These are phyloP conservation scores for Pyrenochaeta sp. DNA, from an alignment of 2,329 filamentous ascomycete genomes.

Conservation along the genomic window DNA sequence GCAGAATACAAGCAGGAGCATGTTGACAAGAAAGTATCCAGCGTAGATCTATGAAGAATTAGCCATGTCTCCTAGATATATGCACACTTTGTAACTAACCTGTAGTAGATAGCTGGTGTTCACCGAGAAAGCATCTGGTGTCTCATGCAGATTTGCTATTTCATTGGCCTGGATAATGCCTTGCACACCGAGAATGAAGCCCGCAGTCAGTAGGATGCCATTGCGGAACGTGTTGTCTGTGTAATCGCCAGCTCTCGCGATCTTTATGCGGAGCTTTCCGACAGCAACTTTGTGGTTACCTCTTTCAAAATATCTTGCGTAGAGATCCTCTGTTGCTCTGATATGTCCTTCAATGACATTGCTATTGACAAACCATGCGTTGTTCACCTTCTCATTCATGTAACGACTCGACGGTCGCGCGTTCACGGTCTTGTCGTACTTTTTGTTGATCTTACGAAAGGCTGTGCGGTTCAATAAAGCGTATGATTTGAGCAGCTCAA, in stretches of 20 bases:
- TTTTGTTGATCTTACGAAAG: conserved; percentile 98
- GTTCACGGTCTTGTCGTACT: conserved; percentile 91
- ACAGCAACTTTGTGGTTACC: conserved; percentile 92
- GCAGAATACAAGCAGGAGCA: conserved; percentile 84
- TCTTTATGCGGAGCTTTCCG: conserved; percentile 81
- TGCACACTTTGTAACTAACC: conserved; percentile 61
- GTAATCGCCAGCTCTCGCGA: conserved; percentile 65
- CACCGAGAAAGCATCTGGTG: conserved; percentile 27
- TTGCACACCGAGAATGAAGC: conserved; percentile 54
- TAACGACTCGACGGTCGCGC: conserved; percentile 80
- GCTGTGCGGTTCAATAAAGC: conserved; percentile 89
- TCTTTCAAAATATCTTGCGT: conserved; percentile 91
- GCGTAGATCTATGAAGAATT: conserved; percentile 74
- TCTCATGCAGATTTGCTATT: conserved; percentile 33
- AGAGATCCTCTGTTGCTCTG: conserved; percentile 84
- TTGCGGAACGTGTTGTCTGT: conserved; percentile 67
- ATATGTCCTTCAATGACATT: conserved; percentile 84
- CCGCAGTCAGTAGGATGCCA: conserved; percentile 57
- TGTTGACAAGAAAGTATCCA: conserved; percentile 86
- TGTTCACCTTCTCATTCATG: conserved; percentile 90
- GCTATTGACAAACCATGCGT: conserved; percentile 90
- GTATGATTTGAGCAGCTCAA: conserved; percentile 93
- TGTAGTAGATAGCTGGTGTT: conserved; percentile 68
- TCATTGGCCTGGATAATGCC: conserved; percentile 52
- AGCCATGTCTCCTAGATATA: conserved; percentile 52